Base-by-base conservation (phyloP, 345 rosid species). In the Syzygium aqueum region DNA sequence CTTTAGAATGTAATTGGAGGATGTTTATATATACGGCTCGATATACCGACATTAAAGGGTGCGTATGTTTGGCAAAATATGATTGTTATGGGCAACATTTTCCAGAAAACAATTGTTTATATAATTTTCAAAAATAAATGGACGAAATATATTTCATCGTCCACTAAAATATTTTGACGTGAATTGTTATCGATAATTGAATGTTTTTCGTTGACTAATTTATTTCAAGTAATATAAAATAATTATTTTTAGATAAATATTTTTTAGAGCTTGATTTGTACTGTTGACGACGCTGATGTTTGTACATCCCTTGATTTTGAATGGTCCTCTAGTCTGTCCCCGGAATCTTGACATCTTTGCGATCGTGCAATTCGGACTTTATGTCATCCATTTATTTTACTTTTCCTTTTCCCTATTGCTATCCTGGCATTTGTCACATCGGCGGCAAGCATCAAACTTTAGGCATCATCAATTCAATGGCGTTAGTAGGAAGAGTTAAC, bases 11-110 rank as follows among this genome's bases (percentile, higher is more conserved):
- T 11, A 27, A 28, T 11, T 27, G 65, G 30, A 25, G 65, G 65
- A 59, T 27, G 30, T 11, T 59, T 59, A 59, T 59, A 59, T 57
- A 57, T 2, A 2, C 4, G 11, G 25, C 65, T 57, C 0, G 3
- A 57, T 11, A 57, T 59, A 59, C 27, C 0, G 1, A 59, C 30
- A 59, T 1, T 0, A 59, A 11, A 11, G 3, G 16, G 0, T 59
- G 15, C 0, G 0, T 27, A 0, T 11, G 0, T 57, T 27, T 25
- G 0, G 0, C 0, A 0, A 57, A 27, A 59, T 25, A 59, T 0
- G 27, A 27, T 25, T 2, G 12, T 11, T 27, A 11, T 27, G 27
- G 5, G 25, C 11, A 25, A 25, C 11, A 27, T 59, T 27, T 25
- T 7, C 46, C 46, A 1, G 46, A 43, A 43, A 43, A 43, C 11